A percentile compares a stretch with the other conserved stretches of the same genome.
phyloP scores from a whole-genome alignment of 345 rosid genomes.

The Eutrema heterophyllum region DNA sequence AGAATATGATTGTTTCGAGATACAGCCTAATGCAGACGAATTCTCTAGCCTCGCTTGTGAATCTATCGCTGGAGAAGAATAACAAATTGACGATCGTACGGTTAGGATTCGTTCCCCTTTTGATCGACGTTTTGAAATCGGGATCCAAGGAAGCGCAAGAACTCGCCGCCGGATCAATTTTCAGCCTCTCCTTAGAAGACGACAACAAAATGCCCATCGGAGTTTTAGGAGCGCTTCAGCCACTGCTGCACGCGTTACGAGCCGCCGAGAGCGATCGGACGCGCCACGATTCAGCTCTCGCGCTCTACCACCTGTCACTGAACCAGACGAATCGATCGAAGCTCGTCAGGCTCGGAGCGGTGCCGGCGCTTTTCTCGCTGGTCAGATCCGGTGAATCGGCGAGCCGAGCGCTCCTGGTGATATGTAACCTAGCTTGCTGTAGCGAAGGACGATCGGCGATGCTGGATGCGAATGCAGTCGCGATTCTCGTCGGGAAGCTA shows the following conservation, averaged over 20 bases:
- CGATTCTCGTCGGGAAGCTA: conserved; percentile 51
- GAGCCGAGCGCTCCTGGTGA: conserved; percentile 48
- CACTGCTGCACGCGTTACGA: conserved; percentile 58
- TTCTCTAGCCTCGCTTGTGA: conserved; percentile 58
- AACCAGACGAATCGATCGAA: conserved; percentile 61
- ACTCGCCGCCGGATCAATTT: conserved; percentile 74
- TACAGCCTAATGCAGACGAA: conserved; percentile 25
- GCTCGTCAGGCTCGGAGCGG: conserved; percentile 60
- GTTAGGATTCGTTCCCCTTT: conserved; percentile 58
- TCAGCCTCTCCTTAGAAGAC: conserved; percentile 78
- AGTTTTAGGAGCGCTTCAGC: conserved; percentile 76
- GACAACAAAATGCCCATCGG: conserved; percentile 80
- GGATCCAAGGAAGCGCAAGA: conserved; percentile 69
- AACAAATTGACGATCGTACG: conserved; percentile 73
- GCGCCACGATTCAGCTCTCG: conserved; percentile 62
- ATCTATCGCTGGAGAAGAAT: conserved; percentile 56
- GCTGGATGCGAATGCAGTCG: conserved; percentile 67
- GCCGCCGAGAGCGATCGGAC: conserved; percentile 51
- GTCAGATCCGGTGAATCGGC: conserved; percentile 42
- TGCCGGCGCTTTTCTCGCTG: conserved; percentile 51
- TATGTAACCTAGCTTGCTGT: conserved; percentile 69
- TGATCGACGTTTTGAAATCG: conserved; percentile 63
- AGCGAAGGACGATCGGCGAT: conserved; percentile 58
- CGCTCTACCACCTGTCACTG: conserved; percentile 67
- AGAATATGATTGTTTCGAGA: conserved; percentile 18